Base-by-base conservation (phyloP, 768 basidiomycete genomes). In the Lyophyllum decastes region DNA sequence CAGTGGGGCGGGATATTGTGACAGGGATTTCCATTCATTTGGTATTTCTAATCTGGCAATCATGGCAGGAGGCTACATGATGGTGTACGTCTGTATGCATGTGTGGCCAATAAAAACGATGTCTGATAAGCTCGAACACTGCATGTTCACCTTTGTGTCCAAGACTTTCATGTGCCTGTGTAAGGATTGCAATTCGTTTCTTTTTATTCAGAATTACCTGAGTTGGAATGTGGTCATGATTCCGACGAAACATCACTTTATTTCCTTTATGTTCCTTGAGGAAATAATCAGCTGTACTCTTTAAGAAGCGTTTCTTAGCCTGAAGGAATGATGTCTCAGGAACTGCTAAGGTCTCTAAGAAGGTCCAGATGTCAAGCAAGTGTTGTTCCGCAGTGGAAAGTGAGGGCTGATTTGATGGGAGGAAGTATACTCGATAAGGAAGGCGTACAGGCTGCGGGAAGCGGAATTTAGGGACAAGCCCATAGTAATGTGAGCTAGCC, bases 11-110 rank as follows among this genome's bases (percentile, higher is more conserved):
- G 0, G 72, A 52, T 8, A 72, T 59, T 2, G 63, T 61, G 12
- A 74, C 71, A 4, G 69, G 73, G 2, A 73, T 65, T 2, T 66
- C 52, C 2, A 72, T 26, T 24, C 68, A 55, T 2, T 59, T 59
- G 35, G 38, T 66, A 33, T 53, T 51, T 5, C 70, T 50, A 0
- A 66, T 49, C 51, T 77, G 73, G 57, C 73, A 76, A 6, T 65
- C 38, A 49, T 71, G 71, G 41, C 75, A 75, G 12, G 69, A 69
- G 17, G 65, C 62, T 8, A 74, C 34, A 46, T 64, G 74, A 71
- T 72, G 73, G 21, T 53, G 44, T 2, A 75, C 59, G 44, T 76
- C 71, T 2, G 35, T 48, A 16, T 68, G 62, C 1, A 70, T 6
- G 1, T 51, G 53, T 2, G 61, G 64, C 61, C 59, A 69, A 65